These are phyloP conservation scores for Jatropha podagrica DNA, from an alignment of 441 rosid genomes.

Conservation along the genomic window DNA sequence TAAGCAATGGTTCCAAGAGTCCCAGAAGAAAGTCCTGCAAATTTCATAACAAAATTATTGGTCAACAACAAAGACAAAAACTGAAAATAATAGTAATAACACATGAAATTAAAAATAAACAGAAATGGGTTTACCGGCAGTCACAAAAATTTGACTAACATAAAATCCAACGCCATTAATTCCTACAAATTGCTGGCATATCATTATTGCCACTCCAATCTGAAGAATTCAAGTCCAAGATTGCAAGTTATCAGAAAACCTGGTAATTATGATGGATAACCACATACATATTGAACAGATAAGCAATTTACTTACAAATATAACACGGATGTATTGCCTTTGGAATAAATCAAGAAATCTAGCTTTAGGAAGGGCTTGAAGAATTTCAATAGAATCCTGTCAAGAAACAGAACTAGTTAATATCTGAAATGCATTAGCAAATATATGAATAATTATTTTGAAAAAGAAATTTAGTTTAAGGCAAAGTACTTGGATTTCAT, in stretches of 20 bases:
- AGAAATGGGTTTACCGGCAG: constrained; percentile 56
- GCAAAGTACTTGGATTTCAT: constrained; percentile 60
- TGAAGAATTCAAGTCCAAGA: constrained; percentile 27
- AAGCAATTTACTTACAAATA: constrained; percentile 50
- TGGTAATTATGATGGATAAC: neutral
- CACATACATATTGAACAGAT: neutral
- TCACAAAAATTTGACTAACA: constrained; percentile 77
- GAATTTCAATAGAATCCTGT: constrained; percentile 48
- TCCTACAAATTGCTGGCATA: constrained; percentile 82
- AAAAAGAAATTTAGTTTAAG: neutral
- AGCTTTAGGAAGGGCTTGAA: constrained; percentile 65
- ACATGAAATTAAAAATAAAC: neutral
- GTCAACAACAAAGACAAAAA: neutral
- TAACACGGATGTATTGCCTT: constrained; percentile 56
- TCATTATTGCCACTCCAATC: constrained; percentile 90
- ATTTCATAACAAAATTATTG: neutral
- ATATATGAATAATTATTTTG: neutral
- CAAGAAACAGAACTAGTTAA: constrained; percentile 14
- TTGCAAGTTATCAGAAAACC: constrained; percentile 10
- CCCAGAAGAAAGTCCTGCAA: constrained; percentile 75
- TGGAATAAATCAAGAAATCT: constrained; percentile 59
- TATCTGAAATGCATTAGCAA: neutral
- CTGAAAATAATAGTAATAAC: neutral
- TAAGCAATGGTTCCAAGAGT: constrained; percentile 76
- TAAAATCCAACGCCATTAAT: constrained; percentile 82